Base-by-base conservation (phyloP, 345 rosid species). In the Tarenaya hassleriana region DNA sequence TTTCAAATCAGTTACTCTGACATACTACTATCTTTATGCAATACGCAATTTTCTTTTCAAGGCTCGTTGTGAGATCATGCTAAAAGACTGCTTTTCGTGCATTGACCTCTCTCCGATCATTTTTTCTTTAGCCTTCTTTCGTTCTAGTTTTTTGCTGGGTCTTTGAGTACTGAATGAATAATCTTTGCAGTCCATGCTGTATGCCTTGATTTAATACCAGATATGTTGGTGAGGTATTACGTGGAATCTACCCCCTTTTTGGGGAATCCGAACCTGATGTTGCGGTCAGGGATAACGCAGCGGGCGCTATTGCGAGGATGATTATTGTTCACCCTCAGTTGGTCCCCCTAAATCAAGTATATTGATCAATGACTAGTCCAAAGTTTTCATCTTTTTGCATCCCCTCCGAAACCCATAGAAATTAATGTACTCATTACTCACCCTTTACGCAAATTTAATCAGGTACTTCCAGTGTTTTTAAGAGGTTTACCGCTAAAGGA, bases 221-320 rank as follows among this genome's bases (percentile, higher is more conserved):
- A 77, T 88, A 73, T 72, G 83, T 79, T 63, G 80, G 72, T 67
- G 94, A 88, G 47, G 73, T 82, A 67, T 56, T 94, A 63, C 82
- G 80, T 4, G 81, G 74, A 42, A 85, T 94, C 35, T 76, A 59
- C 69, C 96, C 87, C 9, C 76, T 88, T 59, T 94, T 94, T 51
- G 97, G 97, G 64, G 97, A 88, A 16, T 72, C 92, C 35, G 99
- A 94, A 67, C 88, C 89, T 37, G 97, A 94, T 72, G 76, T 72
- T 73, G 99, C 86, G 10, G 99, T 94, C 42, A 72, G 94, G 67
- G 99, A 94, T 72, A 94, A 94, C 70, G 97, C 97, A 43, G 95
- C 97, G 33, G 99, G 99, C 77, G 99, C 97, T 13, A 78, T 85
- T 44, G 97, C 99, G 60, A 86, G 97, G 77, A 88, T 94, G 99